Percentiles rank a stretch among this genome's conserved stretches.
These are phyloP conservation scores for Coemansia sp. DNA, from an alignment of 192 early-diverging fungal species.

Conservation along the genomic window DNA sequence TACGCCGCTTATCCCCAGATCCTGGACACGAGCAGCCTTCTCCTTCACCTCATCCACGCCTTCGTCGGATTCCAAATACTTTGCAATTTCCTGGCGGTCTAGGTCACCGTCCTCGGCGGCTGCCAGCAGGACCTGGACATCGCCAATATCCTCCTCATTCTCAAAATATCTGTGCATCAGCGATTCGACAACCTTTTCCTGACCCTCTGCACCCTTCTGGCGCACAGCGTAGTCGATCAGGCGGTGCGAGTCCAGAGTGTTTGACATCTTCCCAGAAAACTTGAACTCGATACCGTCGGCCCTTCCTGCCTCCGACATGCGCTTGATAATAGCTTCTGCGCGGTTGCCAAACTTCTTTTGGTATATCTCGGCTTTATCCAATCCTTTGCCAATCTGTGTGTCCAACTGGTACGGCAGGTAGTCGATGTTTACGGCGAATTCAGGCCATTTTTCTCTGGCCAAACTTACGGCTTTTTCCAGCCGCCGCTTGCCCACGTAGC, in stretches of 20 bases:
- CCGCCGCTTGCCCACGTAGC: constrained; percentile 74
- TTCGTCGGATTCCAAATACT: constrained; percentile 59
- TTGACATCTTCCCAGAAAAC: constrained; percentile 65
- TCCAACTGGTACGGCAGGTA: constrained; percentile 77
- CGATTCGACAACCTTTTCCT: constrained; percentile 61
- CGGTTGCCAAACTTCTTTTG: constrained; percentile 68
- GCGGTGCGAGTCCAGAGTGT: constrained; percentile 67
- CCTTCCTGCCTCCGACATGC: constrained; percentile 58
- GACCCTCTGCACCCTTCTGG: constrained; percentile 18
- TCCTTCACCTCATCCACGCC: constrained; percentile 55
- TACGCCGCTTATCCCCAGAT: constrained; percentile 64
- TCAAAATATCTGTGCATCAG: constrained; percentile 75
- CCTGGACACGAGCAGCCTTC: constrained; percentile 47
- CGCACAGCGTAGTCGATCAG: constrained; percentile 60
- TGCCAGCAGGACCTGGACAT: constrained; percentile 58
- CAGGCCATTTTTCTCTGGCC: constrained; percentile 53
- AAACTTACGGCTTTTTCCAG: constrained; percentile 61
- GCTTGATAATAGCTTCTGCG: constrained; percentile 54
- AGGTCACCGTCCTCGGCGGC: constrained; percentile 64
- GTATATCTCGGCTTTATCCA: constrained; percentile 61
- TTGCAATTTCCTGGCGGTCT: constrained; percentile 48
- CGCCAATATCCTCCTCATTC: constrained; percentile 64
- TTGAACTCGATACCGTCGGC: constrained; percentile 67
- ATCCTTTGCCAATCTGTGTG: constrained; percentile 45
- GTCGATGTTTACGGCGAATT: constrained; percentile 59